A percentile compares a stretch with the other conserved stretches of the same genome.
Evolutionary conservation across 2,329 filamentous ascomycete species (phyloP).

Genomic region (Botrytis pseudocinerea): DNA sequence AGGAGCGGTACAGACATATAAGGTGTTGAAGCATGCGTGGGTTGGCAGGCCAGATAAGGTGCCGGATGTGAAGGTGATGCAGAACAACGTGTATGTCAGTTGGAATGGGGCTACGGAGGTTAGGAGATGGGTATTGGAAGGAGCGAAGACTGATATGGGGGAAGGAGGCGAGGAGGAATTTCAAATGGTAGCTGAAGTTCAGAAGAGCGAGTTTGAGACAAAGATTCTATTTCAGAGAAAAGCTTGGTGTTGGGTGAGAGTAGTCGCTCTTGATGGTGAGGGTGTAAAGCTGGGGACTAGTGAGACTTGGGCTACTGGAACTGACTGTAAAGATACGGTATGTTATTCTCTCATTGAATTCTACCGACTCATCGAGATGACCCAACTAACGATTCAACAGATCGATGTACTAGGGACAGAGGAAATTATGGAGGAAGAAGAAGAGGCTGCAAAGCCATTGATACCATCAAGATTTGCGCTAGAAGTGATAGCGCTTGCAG

Average conservation of each 20-base stretch:
- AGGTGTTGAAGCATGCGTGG: conserved; percentile 5
- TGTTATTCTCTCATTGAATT: neutral
- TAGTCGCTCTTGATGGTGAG: neutral
- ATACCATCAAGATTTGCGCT: neutral
- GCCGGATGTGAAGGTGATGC: conserved; percentile 4
- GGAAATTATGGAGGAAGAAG: neutral
- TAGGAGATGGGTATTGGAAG: neutral
- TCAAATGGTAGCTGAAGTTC: neutral
- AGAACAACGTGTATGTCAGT: neutral
- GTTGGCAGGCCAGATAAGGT: neutral
- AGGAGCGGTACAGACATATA: conserved; percentile 15
- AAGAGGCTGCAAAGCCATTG: neutral
- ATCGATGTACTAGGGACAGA: neutral
- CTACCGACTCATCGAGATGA: neutral
- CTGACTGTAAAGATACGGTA: conserved; percentile 4
- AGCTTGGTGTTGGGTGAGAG: conserved; percentile 7
- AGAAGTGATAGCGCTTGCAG: neutral
- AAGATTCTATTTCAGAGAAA: neutral
- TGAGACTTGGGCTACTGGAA: neutral
- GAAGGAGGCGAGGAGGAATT: neutral
- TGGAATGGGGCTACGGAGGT: conserved; percentile 18
- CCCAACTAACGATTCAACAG: neutral
- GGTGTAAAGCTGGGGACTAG: conserved; percentile 2
- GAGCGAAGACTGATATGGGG: neutral
- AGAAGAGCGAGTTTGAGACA: neutral